A percentile compares a stretch with the other conserved stretches of the same genome.
Evolutionary conservation across 2,329 filamentous ascomycete genomes (phyloP).

Genomic region (Colletotrichum incanum): DNA sequence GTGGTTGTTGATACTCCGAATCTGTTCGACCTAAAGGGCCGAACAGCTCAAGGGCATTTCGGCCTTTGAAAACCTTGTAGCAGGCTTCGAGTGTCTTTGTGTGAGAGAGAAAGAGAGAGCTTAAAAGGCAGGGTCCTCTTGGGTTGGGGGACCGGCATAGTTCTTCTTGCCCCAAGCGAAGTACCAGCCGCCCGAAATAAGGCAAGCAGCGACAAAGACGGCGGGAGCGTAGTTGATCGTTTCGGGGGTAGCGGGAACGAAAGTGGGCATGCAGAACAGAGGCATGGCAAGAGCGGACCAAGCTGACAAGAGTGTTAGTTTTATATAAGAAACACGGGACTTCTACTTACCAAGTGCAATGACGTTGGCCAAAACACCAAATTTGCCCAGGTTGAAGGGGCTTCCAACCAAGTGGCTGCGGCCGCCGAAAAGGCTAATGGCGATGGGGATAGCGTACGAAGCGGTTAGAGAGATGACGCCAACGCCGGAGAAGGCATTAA

Average conservation of each 20-base stretch:
- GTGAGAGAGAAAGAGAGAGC: background rate
- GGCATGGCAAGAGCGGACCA: conserved; percentile 80
- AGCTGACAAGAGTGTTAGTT: conserved; percentile 57
- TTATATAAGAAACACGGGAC: conserved; percentile 32
- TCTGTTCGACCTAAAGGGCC: background rate
- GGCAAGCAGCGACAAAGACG: conserved; percentile 78
- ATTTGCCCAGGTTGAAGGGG: conserved; percentile 72
- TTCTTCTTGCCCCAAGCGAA: conserved; percentile 78
- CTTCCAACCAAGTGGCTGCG: conserved; percentile 72
- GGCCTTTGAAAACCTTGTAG: background rate
- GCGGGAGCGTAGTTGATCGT: conserved; percentile 83
- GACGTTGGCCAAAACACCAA: conserved; percentile 75
- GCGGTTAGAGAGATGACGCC: conserved; percentile 80
- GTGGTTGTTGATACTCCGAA: background rate
- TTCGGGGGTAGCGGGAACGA: conserved; percentile 70
- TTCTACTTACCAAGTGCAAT: conserved; percentile 72
- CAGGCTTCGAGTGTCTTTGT: background rate
- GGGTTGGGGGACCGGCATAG: conserved; percentile 74
- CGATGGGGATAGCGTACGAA: conserved; percentile 78
- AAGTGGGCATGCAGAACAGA: conserved; percentile 81
- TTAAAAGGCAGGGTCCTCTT: conserved; percentile 51
- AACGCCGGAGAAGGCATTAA: conserved; percentile 80
- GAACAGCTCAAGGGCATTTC: conserved; percentile 2
- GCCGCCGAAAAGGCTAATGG: conserved; percentile 73
- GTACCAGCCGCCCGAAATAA: conserved; percentile 78